Evolutionary conservation across 2,329 filamentous ascomycete genomes (phyloP).

Genomic region (Cyclaneusma minus): DNA sequence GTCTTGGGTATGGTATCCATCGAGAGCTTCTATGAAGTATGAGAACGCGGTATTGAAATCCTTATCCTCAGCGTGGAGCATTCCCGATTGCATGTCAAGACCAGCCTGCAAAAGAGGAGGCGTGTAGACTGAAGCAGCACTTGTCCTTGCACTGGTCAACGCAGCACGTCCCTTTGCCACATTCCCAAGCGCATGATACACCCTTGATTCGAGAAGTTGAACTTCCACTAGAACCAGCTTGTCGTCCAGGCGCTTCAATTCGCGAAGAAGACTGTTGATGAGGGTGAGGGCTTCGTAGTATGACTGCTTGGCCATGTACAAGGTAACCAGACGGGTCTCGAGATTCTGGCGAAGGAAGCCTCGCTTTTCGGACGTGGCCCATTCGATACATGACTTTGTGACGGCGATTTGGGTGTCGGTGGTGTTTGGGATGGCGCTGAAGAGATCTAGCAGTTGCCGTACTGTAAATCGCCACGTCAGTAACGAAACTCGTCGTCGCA

Average conservation of each 20-base stretch:
- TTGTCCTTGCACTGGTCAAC: conserved; percentile 84
- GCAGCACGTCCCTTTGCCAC: conserved; percentile 91
- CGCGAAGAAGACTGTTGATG: conserved; percentile 89
- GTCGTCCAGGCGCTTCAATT: conserved; percentile 95
- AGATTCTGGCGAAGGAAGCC: conserved; percentile 97
- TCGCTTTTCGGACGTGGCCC: conserved; percentile 87
- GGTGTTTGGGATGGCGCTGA: conserved; percentile 84
- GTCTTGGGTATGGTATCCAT: conserved; percentile 90
- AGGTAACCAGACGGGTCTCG: conserved; percentile 81
- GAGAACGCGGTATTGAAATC: conserved; percentile 98
- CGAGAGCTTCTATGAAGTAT: conserved; percentile 97
- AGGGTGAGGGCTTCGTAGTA: conserved; percentile 95
- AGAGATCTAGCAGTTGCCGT: conserved; percentile 89
- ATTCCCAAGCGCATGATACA: conserved; percentile 96
- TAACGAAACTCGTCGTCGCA: neutral
- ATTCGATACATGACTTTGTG: conserved; percentile 98
- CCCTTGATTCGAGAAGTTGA: conserved; percentile 87
- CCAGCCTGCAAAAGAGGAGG: conserved; percentile 89
- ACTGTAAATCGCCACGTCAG: conserved; percentile 34
- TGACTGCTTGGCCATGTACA: conserved; percentile 94
- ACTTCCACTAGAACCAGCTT: conserved; percentile 97
- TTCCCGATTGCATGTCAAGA: conserved; percentile 97
- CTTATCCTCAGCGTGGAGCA: conserved; percentile 95
- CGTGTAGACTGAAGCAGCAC: conserved; percentile 92
- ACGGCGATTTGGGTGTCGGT: conserved; percentile 88